A percentile compares a stretch with the other conserved stretches of the same genome.
phyloP scores from a whole-genome alignment of 345 rosid species.

The Lumnitzera racemosa region DNA sequence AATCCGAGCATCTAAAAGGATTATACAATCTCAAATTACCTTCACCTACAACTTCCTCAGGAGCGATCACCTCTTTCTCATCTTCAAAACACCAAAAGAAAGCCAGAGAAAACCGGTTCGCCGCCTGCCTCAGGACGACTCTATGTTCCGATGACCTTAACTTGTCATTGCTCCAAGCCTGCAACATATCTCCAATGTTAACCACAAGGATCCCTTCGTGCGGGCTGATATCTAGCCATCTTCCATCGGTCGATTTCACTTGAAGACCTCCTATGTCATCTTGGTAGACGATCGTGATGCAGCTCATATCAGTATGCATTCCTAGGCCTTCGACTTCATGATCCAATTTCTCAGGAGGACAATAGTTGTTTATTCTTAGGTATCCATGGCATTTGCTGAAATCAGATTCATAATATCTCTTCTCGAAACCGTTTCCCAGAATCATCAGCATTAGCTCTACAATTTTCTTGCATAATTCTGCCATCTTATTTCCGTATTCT shows the following conservation, averaged over 20 bases:
- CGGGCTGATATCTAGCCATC: slow-evolving; percentile 50
- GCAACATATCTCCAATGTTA: slow-evolving; percentile 76
- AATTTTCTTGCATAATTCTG: slow-evolving; percentile 45
- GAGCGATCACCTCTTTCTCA: slow-evolving; percentile 53
- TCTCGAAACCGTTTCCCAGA: slow-evolving; percentile 38
- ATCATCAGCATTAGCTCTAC: slow-evolving; percentile 33
- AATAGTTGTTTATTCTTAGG: slow-evolving; percentile 57
- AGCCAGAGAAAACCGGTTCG: slow-evolving; percentile 49
- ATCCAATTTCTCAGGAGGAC: slow-evolving; percentile 39
- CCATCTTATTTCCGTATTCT: slow-evolving; percentile 55
- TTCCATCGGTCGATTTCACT: slow-evolving; percentile 54
- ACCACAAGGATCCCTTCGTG: slow-evolving; percentile 49
- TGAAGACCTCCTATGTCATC: slow-evolving; percentile 75
- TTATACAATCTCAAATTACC: slow-evolving; percentile 36
- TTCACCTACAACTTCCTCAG: slow-evolving; percentile 47
- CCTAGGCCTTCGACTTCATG: slow-evolving; percentile 69
- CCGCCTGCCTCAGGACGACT: slow-evolving; percentile 38
- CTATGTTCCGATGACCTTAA: slow-evolving; percentile 74
- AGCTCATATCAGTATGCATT: slow-evolving; percentile 83
- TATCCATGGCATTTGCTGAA: slow-evolving; percentile 62
- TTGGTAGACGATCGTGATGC: slow-evolving; percentile 68
- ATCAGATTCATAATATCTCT: slow-evolving; percentile 34
- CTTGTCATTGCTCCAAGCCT: slow-evolving; percentile 75
- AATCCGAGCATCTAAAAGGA: slow-evolving; percentile 51
- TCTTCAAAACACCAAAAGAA: slow-evolving; percentile 72